Base-by-base conservation (phyloP, 1,139 yeast genomes). In the Magnusiomyces tetraspermus region DNA sequence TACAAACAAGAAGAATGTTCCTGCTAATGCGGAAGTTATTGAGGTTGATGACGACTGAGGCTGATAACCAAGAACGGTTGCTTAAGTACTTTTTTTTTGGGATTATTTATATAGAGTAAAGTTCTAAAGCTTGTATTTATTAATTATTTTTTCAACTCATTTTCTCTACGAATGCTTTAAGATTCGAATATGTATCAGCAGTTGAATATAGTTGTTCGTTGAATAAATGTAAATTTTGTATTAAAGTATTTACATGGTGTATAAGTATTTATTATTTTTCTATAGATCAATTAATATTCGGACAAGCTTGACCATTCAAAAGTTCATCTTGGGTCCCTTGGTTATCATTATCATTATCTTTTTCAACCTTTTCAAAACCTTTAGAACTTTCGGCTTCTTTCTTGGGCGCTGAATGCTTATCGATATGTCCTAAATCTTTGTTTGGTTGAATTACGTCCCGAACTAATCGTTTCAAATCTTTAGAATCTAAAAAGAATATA, bases 391-490 rank as follows among this genome's bases (percentile, higher is more conserved):
- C 30, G 3, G 46, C 40, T 23, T 50, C 40, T 50, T 30, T 31
- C 22, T 21, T 23, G 36, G n/a, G n/a, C n/a, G n/a, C n/a, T n/a
- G n/a, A n/a, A 46, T 53, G 53, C n/a, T 59, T 50, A 53, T 72
- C 76, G 5, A 71, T 68, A 63, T 79, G 84, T 13, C 82, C 82
- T 48, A 79, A 63, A 13, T 65, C 60, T 21, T 71, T 64, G 0
- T 62, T 68, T 0, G 83, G 83, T 46, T 70, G 72, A n/a, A 78
- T 65, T 1, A 66, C 59, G 55, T 78, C 76, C 49, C 83, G 63
- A 5, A 81, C 76, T 46, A 69, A 66, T 57, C 78, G 80, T 64
- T 82, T 81, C 53, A 82, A 65, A 15, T 73, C 73, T 60, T 82
- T 82, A 17, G 83, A 76, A 58, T 81, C 85, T 3, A n/a, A n/a